A percentile compares a stretch with the other conserved stretches of the same genome.
These are phyloP conservation scores for Ophioceras dolichostomum DNA, from an alignment of 2,329 filamentous ascomycete genomes.

Conservation along the genomic window DNA sequence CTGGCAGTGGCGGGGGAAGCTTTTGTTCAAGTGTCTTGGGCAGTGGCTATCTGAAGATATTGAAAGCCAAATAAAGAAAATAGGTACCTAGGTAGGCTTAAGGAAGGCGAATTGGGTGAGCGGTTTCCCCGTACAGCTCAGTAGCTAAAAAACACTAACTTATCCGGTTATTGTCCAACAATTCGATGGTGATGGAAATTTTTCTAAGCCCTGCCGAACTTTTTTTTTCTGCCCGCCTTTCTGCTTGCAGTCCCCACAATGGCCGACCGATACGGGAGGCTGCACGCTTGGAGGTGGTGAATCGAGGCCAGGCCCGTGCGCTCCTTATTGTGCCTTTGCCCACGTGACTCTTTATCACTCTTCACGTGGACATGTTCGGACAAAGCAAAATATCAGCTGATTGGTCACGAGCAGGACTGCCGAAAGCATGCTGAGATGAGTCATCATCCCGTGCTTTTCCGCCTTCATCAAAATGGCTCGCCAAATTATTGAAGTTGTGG, in stretches of 20 bases:
- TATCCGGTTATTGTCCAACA: neutral
- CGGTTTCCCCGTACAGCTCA: too few relatives aligned
- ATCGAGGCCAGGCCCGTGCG: too few relatives aligned
- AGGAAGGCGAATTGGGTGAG: too few relatives aligned
- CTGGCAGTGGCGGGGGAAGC: too few relatives aligned
- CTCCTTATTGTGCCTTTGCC: too few relatives aligned
- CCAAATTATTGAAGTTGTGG: too few relatives aligned
- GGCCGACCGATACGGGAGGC: neutral
- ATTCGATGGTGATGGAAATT: conserved; percentile 2
- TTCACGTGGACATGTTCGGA: neutral
- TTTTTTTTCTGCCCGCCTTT: conserved; percentile 10
- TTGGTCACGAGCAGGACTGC: too few relatives aligned
- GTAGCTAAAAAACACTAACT: neutral
- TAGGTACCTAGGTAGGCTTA: too few relatives aligned
- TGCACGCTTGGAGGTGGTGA: neutral
- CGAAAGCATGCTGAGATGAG: neutral
- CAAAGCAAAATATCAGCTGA: neutral
- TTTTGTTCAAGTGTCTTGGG: too few relatives aligned
- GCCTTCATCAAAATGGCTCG: too few relatives aligned
- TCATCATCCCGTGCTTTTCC: neutral
- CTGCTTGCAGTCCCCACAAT: neutral
- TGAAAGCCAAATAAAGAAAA: neutral
- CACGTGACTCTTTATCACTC: conserved; percentile 1
- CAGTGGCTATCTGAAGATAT: neutral
- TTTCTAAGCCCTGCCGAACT: conserved; percentile 6